Base-by-base conservation (phyloP, 2,329 filamentous ascomycete genomes). In the Stemphylium vesicarium region DNA sequence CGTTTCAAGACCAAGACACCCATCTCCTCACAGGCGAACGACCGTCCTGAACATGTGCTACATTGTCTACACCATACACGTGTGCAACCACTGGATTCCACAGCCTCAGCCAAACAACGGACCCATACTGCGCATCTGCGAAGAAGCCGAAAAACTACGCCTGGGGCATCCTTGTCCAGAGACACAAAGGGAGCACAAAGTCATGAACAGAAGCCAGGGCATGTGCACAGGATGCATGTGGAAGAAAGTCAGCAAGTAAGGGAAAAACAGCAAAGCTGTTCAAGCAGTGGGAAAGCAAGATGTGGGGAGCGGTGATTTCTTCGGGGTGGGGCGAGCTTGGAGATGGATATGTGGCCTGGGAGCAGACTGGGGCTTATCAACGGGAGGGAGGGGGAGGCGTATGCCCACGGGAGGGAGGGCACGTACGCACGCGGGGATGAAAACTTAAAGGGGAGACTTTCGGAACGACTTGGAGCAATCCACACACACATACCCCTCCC, bases 31-130 rank as follows among this genome's bases (percentile, higher is more conserved):
- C 33, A 26, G 20, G 15, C 31, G 12, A 26, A 24, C 42, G n/a
- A 40, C 15, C 29, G 24, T 29, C 12, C 35, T 35, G 46, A 66
- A 44, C 5, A 72, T 73, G 71, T 73, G 71, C 56, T 66, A 63
- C 45, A 70, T 73, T 11, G 54, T 67, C 13, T 73, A 73, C 53
- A 72, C 69, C 18, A 57, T 73, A 41, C 65, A 72, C 49, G 52
- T 61, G 39, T 73, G 71, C 56, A 62, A 65, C 38, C 68, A 72
- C 58, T 73, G 71, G 71, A 59, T 72, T 11, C 61, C 69, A 16
- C 69, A 71, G 37, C 69, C 69, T 2, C 58, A 66, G 42, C 62
- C 59, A 11, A 61, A 63, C 18, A 68, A 68, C 44, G 69, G 68
- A 4, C 64, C 66, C 3, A 56, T 71, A 18, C 56, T 72, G 22